phyloP scores from a whole-genome alignment of 1,139 yeast species.

The Candida sp. region DNA sequence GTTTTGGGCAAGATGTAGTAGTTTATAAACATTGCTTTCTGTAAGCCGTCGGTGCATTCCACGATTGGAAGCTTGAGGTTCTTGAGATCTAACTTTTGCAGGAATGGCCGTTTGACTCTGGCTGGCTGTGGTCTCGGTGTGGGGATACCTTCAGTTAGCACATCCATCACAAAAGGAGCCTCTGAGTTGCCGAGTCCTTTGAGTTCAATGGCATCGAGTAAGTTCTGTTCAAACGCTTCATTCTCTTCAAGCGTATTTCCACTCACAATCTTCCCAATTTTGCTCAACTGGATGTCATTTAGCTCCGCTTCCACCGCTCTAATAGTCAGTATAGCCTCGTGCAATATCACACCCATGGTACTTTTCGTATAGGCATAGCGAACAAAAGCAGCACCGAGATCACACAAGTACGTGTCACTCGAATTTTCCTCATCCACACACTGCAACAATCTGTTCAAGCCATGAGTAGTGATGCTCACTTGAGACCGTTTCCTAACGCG shows the following conservation, averaged over 20 bases:
- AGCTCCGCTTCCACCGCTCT: not conserved
- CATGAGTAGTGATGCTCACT: not conserved
- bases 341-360: not conserved
- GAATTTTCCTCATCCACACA: not conserved
- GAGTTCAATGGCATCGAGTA: not conserved
- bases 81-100: not conserved
- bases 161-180: too few species aligned
- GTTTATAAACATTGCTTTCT: not conserved
- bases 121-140: not conserved
- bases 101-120: not conserved
- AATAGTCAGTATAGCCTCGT: not conserved
- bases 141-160: too few species aligned
- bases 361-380: not conserved
- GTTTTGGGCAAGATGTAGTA: not conserved
- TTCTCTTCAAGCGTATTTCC: not conserved
- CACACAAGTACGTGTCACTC: not conserved
- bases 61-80: not conserved
- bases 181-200: not conserved
- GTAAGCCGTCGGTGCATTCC: not conserved
- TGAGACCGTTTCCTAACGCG: not conserved
- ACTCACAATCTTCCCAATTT: constrained; percentile 1
- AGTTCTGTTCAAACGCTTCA: not conserved
- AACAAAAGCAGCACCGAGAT: not conserved
- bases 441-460: not conserved
- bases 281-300: not conserved